These are phyloP conservation scores for Ophiostoma ips DNA, from an alignment of 2,329 filamentous ascomycete species.

Conservation along the genomic window DNA sequence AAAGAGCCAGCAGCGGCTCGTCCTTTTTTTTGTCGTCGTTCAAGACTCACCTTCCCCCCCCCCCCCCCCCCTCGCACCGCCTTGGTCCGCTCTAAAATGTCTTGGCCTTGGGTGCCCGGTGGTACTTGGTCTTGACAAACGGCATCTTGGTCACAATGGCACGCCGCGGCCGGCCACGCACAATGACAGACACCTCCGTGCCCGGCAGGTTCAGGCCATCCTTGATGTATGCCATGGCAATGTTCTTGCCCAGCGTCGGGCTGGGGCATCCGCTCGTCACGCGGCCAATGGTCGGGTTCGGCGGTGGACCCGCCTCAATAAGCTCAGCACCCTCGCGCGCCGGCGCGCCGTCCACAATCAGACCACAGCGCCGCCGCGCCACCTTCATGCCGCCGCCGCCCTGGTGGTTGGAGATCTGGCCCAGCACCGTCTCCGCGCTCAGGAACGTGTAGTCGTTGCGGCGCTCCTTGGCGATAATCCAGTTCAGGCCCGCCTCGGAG, in stretches of 20 bases:
- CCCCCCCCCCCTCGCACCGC: too few relatives aligned
- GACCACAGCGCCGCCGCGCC: constrained; percentile 59
- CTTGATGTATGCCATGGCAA: constrained; percentile 88
- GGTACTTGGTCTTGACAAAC: constrained; percentile 67
- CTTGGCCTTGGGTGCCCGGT: not conserved
- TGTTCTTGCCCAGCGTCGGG: constrained; percentile 75
- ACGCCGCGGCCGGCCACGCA: constrained; percentile 62
- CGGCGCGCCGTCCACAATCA: constrained; percentile 73
- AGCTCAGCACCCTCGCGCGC: constrained; percentile 82
- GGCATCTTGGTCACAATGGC: constrained; percentile 79
- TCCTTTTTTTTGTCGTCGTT: too few relatives aligned
- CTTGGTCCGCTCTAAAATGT: not conserved
- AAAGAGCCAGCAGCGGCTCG: too few relatives aligned
- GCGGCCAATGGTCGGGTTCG: constrained; percentile 39
- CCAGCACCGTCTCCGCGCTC: constrained; percentile 63
- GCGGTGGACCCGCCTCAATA: constrained; percentile 29
- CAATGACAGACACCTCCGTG: constrained; percentile 64
- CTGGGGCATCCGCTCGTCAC: constrained; percentile 86
- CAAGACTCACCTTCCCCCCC: not conserved
- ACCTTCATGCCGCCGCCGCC: constrained; percentile 60
- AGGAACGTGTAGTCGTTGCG: constrained; percentile 58
- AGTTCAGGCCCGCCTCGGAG: constrained; percentile 44
- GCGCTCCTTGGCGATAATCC: constrained; percentile 75
- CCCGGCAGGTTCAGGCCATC: constrained; percentile 72
- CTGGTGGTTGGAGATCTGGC: constrained; percentile 55